Percentiles rank a stretch among this genome's conserved stretches.
These are phyloP conservation scores for Cicer cuneatum DNA, from an alignment of 306 rosid species.

Conservation along the genomic window DNA sequence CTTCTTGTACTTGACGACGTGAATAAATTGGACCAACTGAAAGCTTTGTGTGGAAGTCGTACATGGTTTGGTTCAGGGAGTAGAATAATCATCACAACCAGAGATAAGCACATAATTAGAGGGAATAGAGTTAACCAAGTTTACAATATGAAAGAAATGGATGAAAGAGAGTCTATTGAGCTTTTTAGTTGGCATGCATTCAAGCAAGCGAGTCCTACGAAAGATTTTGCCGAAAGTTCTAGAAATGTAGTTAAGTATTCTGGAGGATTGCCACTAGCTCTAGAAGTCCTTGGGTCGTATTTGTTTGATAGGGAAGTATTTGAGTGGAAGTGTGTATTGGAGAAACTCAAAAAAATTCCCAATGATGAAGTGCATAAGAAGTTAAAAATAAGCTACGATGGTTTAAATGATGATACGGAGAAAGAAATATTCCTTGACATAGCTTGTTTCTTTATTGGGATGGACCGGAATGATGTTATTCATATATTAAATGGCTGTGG, in stretches of 20 bases:
- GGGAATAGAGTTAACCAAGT: neutral
- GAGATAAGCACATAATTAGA: neutral
- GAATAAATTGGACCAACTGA: neutral
- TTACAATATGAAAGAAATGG: constrained; percentile 15
- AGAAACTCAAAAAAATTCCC: constrained; percentile 17
- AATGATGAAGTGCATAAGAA: neutral
- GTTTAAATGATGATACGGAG: constrained; percentile 11
- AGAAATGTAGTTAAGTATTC: neutral
- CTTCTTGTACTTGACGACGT: constrained; percentile 24
- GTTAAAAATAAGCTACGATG: neutral
- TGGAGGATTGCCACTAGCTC: constrained; percentile 13
- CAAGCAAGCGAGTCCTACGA: neutral
- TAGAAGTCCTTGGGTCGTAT: constrained; percentile 21
- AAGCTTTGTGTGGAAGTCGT: constrained; percentile 5
- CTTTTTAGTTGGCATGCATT: constrained; percentile 26
- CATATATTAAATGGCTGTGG: constrained; percentile 1
- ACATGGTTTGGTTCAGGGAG: constrained; percentile 6
- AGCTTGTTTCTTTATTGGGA: constrained; percentile 15
- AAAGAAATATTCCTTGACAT: constrained; percentile 15
- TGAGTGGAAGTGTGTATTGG: constrained; percentile 9
- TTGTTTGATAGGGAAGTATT: neutral
- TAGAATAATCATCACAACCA: constrained; percentile 27
- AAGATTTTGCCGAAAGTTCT: neutral
- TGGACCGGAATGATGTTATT: constrained; percentile 9
- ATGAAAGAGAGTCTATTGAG: neutral